Evolutionary conservation across 192 early-diverging fungal genomes (phyloP), one percentile per base, ranked within the genome.

Genomic region (Dimargaris xerosporica): DNA sequence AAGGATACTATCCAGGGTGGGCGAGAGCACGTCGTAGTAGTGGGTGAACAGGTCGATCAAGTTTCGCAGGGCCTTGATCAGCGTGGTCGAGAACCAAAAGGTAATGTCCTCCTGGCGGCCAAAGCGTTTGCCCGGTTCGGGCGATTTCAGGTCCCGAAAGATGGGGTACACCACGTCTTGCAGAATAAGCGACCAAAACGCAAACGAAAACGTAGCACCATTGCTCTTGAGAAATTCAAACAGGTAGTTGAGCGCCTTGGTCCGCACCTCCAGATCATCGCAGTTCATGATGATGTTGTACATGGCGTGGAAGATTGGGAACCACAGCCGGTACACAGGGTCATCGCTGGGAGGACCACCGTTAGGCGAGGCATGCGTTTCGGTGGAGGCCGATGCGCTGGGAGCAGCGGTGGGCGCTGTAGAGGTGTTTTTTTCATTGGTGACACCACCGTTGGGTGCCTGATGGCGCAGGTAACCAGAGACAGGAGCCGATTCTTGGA

Each of bases 11-110:
- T 80, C 80, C 69, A 94, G 80, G 77, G 88, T 85, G 52, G 83
- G 81, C 29, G 68, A 70, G 48, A 91, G 72, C 55, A 75, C 78
- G 25, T 88, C 84, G 63, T 81, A 91, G 67, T 89, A 93, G 65
- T 73, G 70, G 0, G 85, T 81, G 62, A 91, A 94, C 58, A 96
- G 70, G 51, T 91, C 87, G 23, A 96, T 80, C 61, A 96, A 79
- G 69, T 84, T 86, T 34, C 90, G 78, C 66, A 96, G 73, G 5
- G 92, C 93, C 74, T 91, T 87, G 69, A 96, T 89, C 75, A 96
- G 78, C 16, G 93, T 94, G 11, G 91, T 94, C 16, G 89, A 93
- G 47, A 96, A 77, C 93, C 93, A 96, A 28, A 93, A 81, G 63
- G 82, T 85, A 69, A 92, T 77, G 64, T 96, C 91, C 64, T 94